Evolutionary conservation across 2,329 filamentous ascomycete species (phyloP), one percentile per base, ranked within the genome.

Genomic region (Ascocoryne sarcoides): DNA sequence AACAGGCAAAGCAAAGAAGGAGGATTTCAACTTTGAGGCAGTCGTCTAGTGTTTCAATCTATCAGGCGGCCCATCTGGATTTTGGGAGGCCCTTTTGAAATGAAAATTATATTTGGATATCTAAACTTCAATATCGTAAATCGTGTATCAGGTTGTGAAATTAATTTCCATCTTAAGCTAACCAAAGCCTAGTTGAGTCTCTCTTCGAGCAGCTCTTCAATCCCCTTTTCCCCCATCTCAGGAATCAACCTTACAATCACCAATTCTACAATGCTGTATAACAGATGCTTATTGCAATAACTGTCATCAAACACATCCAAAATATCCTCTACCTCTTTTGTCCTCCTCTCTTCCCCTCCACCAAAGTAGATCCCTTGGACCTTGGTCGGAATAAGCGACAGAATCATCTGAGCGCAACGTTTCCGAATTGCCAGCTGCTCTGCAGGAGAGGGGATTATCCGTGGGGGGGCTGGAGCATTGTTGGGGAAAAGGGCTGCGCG

Each of bases 281-380:
- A 67, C 21, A 96, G 67, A 64, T 95, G 88, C 65, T 89, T 93
- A 65, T 98, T 98, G 64, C 88, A 82, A 64, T 95, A 95, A 37
- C 74, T 69, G 62, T 95, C 88, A 12, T 75, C 76, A 50, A 95
- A 81, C 28, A 89, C 68, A 53, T 83, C 77, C 34, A 96, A 68
- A 33, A 88, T 67, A 46, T 66, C 63, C 38, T 74, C 66, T 16
- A 71, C 65, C 38, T 65, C 57, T 29, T 36, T 40, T 12, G 53
- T 41, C 21, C 47, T 49, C 18, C 40, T 42, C 23, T 54, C 60
- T 35, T 64, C 57, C 69, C 72, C 52, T 71, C 54, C 53, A 10
- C 56, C 57, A 37, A 63, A 62, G 44, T 60, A 64, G 20, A 62
- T 40, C 4, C 53, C 52, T 42, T 56, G 53, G n/a, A 62, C 41